Percentiles rank a stretch among this genome's conserved stretches.
phyloP scores from a whole-genome alignment of 225 moss, liverwort and hornwort species.

The Bryoerythrophyllum caledonicum region DNA sequence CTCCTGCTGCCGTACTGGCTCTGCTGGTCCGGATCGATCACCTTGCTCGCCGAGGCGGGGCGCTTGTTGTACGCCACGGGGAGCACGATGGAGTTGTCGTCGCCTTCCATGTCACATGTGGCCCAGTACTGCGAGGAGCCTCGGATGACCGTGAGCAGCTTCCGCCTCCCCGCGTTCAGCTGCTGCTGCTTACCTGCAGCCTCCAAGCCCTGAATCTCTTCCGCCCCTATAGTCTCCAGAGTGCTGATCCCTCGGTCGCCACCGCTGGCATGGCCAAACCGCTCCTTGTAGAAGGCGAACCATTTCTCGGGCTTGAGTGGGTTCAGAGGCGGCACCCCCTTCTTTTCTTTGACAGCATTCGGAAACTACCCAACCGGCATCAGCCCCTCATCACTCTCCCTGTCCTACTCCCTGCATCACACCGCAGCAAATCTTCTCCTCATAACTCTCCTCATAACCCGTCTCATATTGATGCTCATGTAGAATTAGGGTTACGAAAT shows the following conservation, averaged over 20 bases:
- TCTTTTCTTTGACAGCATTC: constrained; percentile 50
- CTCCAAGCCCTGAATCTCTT: background rate
- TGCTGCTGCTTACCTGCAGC: constrained; percentile 4
- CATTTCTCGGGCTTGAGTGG: constrained; percentile 33
- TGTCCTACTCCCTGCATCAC: background rate
- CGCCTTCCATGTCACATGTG: constrained; percentile 58
- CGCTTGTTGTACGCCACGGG: constrained; percentile 42
- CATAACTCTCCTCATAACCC: background rate
- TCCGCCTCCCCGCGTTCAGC: constrained; percentile 4
- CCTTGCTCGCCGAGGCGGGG: constrained; percentile 16
- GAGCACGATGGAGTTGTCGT: constrained; percentile 49
- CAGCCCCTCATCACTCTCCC: background rate
- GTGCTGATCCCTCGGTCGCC: background rate
- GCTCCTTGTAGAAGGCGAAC: constrained; percentile 44
- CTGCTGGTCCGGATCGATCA: constrained; percentile 16
- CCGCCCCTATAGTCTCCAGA: background rate
- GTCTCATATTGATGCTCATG: background rate
- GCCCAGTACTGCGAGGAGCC: constrained; percentile 26
- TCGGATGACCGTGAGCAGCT: background rate
- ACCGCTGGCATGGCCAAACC: constrained; percentile 13
- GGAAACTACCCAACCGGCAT: constrained; percentile 4
- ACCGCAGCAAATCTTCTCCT: background rate
- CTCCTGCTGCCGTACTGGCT: constrained; percentile 30
- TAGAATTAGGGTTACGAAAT: background rate
- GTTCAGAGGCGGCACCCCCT: constrained; percentile 29